These are phyloP conservation scores for Daldinia loculata DNA, from an alignment of 495 filamentous ascomycete species.

Conservation along the genomic window DNA sequence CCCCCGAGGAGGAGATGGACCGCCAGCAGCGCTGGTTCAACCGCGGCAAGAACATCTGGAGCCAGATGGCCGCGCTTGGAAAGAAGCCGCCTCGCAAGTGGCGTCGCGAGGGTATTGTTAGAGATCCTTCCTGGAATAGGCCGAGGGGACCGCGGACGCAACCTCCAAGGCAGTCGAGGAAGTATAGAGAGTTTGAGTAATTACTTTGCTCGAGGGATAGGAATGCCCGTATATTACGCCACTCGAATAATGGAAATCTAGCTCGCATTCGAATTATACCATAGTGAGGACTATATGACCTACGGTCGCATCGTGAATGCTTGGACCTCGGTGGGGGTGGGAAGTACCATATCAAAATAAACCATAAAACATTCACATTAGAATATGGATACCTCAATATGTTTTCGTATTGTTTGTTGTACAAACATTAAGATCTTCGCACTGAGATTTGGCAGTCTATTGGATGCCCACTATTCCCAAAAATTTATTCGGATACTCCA, in stretches of 20 bases:
- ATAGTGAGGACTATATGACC: no score
- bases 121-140: slow-evolving; percentile 50
- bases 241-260: not conserved
- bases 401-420: not conserved
- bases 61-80: slow-evolving; percentile 72
- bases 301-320: no score
- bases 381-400: not conserved
- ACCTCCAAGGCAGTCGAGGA: slow-evolving; percentile 14
- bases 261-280: not conserved
- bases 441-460: not conserved
- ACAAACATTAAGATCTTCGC: not conserved
- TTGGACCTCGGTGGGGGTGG: no score
- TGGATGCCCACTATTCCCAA: not conserved
- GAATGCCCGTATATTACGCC: not conserved
- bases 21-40: slow-evolving; percentile 78
- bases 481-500: not conserved
- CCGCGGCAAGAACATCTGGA: slow-evolving; percentile 81
- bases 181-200: not conserved
- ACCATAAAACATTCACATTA: not conserved
- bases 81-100: slow-evolving; percentile 72
- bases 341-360: not conserved
- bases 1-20: slow-evolving; percentile 64
- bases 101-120: slow-evolving; percentile 71
- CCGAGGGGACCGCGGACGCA: slow-evolving; percentile 38
- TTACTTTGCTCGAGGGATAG: not conserved